phyloP scores from a whole-genome alignment of 73 alveolate species.

The Paramecium sexaurelia region DNA sequence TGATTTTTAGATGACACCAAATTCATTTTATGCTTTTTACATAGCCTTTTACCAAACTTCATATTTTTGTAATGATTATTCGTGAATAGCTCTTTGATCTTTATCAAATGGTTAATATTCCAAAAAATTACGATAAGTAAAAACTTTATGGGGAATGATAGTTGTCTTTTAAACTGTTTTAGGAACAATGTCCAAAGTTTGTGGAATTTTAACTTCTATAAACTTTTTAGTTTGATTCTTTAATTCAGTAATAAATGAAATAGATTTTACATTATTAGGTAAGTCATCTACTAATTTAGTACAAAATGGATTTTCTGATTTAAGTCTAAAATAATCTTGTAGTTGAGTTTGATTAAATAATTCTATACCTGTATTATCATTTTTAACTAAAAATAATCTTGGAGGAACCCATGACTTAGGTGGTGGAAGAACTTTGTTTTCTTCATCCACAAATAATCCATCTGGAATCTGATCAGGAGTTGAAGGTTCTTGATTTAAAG shows the following conservation, averaged over 20 bases:
- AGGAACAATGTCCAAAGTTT: conserved; percentile 71
- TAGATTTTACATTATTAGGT: conserved; percentile 42
- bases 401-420: conserved; percentile 83
- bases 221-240: neutral
- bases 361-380: conserved; percentile 79
- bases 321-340: conserved; percentile 77
- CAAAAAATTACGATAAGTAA: conserved; percentile 61
- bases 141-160: conserved; percentile 48
- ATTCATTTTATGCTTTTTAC: conserved; percentile 59
- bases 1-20: conserved; percentile 60
- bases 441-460: conserved; percentile 85
- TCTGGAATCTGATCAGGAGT: conserved; percentile 78
- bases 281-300: conserved; percentile 56
- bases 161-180: conserved; percentile 72
- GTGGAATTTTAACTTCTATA: conserved; percentile 68
- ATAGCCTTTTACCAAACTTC: conserved; percentile 60
- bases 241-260: conserved; percentile 61
- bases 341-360: conserved; percentile 71
- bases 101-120: conserved; percentile 61
- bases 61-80: conserved; percentile 61
- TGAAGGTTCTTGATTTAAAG: conserved; percentile 74
- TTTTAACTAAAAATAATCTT: conserved; percentile 73
- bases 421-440: conserved; percentile 83
- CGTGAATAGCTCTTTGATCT: conserved; percentile 59
- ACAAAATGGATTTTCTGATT: conserved; percentile 57